Conservation (phyloP, 805 yeast species). For the Starmerella asiatica region DNA sequence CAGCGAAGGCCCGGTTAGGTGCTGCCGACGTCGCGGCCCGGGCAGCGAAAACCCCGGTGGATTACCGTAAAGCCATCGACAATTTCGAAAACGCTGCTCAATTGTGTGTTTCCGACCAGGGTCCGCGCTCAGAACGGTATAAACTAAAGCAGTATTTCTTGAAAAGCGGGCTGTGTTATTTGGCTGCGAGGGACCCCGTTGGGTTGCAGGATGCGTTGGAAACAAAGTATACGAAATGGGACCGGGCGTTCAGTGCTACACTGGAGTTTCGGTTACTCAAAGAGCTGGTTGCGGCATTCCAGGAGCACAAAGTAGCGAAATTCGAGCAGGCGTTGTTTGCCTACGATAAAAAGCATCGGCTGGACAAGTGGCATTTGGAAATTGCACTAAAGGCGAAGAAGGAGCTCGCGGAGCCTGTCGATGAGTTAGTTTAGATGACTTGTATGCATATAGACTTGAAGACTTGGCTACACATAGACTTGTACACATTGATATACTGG, state of each 20-base stretch:
- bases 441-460: too few species aligned
- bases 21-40: constrained; percentile 13
- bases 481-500: too few species aligned
- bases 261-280: constrained; percentile 11
- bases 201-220: constrained; percentile 8
- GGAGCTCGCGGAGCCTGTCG: constrained; percentile 6
- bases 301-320: constrained; percentile 9
- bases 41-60: constrained; percentile 2
- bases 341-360: constrained; percentile 16
- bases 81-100: constrained; percentile 13
- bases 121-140: constrained; percentile 4
- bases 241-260: constrained; percentile 13
- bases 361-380: constrained; percentile 16
- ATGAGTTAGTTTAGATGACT: constrained; percentile 8
- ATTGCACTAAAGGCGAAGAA: constrained; percentile 12
- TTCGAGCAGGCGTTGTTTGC: constrained; percentile 17
- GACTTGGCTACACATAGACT: too few species aligned
- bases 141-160: constrained; percentile 12
- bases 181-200: constrained; percentile 12
- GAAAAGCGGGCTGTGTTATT: constrained; percentile 14
- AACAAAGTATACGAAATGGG: constrained; percentile 5
- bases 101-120: constrained; percentile 2
- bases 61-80: constrained; percentile 11
- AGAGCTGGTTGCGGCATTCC: constrained; percentile 11
- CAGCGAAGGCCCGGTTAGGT: constrained; percentile 13